Base-by-base conservation (phyloP, 352 stramenopile genomes). In the Phytophthora vignae region DNA sequence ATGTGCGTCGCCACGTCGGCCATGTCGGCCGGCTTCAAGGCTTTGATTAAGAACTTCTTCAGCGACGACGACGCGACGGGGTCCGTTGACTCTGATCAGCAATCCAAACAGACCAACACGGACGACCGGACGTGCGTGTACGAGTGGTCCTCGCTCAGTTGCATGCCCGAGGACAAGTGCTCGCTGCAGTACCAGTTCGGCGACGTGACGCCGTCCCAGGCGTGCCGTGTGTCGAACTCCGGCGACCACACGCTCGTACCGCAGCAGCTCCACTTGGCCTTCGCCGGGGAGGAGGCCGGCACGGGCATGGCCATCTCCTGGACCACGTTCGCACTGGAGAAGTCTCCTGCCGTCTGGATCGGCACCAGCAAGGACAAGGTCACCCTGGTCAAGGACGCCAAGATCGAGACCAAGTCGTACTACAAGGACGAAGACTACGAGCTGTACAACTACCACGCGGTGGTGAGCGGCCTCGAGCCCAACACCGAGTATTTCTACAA, bases 261-360 rank as follows among this genome's bases (percentile, higher is more conserved):
- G 7, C 82, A 87, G 66, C 83, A 90, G 31, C 65, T 88, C 40
- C 83, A 90, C 64, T 64, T 84, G 33, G 80, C 83, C 1, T 90
- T 74, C 46, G 83, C 83, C 50, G 71, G 71, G 2, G 21, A 78
- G 40, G 56, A 75, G 42, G 56, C 71, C 17, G 71, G 71, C 4
- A 78, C 67, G 5, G 71, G 71, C 7, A 78, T 78, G 71, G 54
- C 71, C 1, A 75, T 78, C 44, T 78, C 80, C 11, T 90, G 83
- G 83, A 62, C 79, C 0, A 85, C 83, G 6, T 81, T 76, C 60
- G 55, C 19, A 3, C 10, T 67, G 12, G 67, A 85, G 3, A 55
- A 64, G 31, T 46, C 74, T n/a, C 76, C 76, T n/a, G 59, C 67
- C 17, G 74, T 90, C 49, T 90, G 83, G 83, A 67, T 88, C 25